Base-by-base conservation (phyloP, 2,329 filamentous ascomycete genomes). In the Cylindrodendrum hubeiense region DNA sequence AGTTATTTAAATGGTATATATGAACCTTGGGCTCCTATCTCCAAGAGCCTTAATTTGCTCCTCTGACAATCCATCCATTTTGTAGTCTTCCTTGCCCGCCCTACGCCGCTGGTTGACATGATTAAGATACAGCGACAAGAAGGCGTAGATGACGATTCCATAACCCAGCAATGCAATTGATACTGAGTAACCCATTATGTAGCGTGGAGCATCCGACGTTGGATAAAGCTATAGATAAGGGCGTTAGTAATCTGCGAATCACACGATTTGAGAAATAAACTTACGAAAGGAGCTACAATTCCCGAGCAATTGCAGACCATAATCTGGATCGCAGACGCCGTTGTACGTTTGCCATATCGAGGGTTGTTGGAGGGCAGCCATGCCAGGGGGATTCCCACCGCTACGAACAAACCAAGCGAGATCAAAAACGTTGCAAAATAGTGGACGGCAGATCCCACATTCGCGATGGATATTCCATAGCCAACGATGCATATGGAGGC, bases 391-490 rank as follows among this genome's bases (percentile, higher is more conserved):
- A 67, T 34, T 5, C 64, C 60, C 8, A 63, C 64, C 3, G 51
- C 55, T 2, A 60, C 60, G 19, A 41, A 67, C 34, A 60, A 39
- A 7, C 64, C 64, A 34, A 63, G 33, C 2, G 64, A 34, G 22
- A 65, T 65, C 5, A 65, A 47, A n/a, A 50, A 65, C n/a, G 41
- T 55, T 8, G 55, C 70, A 49, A 71, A 71, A 44, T 71, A 73
- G 30, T 71, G 87, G 85, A 9, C 84, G 82, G 2, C 83, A 78
- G 8, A 81, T 13, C 33, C 78, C 1, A 81, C 77, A 47, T 86
- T 78, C 17, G 84, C 82, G 55, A 91, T 84, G 60, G 91, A 75
- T 57, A 91, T 82, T 1, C 82, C 86, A 61, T 90, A 90, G 0
- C 88, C 88, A 6, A 89, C 70, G 50, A 89, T 84, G 26, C 85